phyloP scores from a whole-genome alignment of 2,329 filamentous ascomycete genomes.

The Penicillium sp. region DNA sequence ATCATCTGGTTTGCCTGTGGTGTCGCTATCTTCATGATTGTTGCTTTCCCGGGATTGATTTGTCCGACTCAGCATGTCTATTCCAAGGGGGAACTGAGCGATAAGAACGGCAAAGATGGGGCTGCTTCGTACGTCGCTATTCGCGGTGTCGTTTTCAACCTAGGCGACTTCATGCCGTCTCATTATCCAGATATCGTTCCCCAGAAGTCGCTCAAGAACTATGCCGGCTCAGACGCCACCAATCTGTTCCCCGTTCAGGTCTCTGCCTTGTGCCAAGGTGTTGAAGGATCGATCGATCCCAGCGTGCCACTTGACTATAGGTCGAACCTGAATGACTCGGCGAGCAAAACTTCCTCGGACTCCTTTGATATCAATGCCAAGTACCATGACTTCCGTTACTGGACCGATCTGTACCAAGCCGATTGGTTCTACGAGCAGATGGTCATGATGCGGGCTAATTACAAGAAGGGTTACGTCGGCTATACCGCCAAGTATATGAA shows the following conservation, averaged over 20 bases:
- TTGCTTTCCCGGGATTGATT: conserved; percentile 83
- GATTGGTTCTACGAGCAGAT: conserved; percentile 96
- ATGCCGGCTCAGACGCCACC: conserved; percentile 87
- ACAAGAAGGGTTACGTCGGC: conserved; percentile 84
- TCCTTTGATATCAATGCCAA: conserved; percentile 71
- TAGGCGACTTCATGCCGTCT: conserved; percentile 70
- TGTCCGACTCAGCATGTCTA: conserved; percentile 91
- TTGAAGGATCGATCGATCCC: conserved; percentile 66
- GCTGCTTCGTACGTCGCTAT: conserved; percentile 74
- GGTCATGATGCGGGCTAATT: conserved; percentile 73
- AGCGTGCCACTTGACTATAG: conserved; percentile 85
- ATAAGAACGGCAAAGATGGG: conserved; percentile 72
- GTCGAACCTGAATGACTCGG: conserved; percentile 70
- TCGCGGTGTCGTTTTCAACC: conserved; percentile 85
- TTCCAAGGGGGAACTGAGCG: conserved; percentile 74
- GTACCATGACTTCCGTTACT: conserved; percentile 93
- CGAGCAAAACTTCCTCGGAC: conserved; percentile 67
- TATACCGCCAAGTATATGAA: conserved; percentile 79
- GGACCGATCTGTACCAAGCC: conserved; percentile 76
- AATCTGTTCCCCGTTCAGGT: conserved; percentile 92
- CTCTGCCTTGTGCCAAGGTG: conserved; percentile 83
- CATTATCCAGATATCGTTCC: conserved; percentile 77
- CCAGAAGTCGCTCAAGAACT: conserved; percentile 69
- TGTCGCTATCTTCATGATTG: conserved; percentile 83
- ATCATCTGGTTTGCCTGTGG: conserved; percentile 89